Evolutionary conservation across 2,329 filamentous ascomycete genomes (phyloP).

Genomic region (Pseudogymnoascus sp.): DNA sequence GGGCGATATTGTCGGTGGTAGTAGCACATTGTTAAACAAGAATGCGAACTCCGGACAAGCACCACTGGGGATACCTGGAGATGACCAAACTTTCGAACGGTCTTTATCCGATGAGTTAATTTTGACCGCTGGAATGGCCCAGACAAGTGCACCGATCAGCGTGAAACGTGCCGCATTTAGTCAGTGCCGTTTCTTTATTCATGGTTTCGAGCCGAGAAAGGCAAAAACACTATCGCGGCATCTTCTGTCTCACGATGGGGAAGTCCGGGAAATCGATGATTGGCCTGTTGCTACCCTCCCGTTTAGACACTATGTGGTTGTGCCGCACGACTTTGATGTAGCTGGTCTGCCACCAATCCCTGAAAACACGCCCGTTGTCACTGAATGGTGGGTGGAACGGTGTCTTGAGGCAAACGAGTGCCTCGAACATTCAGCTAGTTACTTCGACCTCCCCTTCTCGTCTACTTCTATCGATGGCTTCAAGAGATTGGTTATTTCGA

Average conservation of each 20-base stretch:
- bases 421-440: conserved; percentile 58
- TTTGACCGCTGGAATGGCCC: not conserved
- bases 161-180: conserved; percentile 29
- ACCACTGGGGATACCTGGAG: not conserved
- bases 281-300: conserved; percentile 11
- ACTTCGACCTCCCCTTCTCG: conserved; percentile 69
- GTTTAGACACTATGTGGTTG: conserved; percentile 27
- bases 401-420: conserved; percentile 72
- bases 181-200: conserved; percentile 32
- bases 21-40: conserved; percentile 14
- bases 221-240: conserved; percentile 27
- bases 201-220: conserved; percentile 36
- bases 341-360: conserved; percentile 26
- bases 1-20: conserved; percentile 69
- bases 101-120: not conserved
- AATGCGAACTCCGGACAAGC: not conserved
- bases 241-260: conserved; percentile 29
- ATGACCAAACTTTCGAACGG: not conserved
- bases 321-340: conserved; percentile 35
- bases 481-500: conserved; percentile 61
- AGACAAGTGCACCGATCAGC: not conserved
- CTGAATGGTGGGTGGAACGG: conserved; percentile 88
- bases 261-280: conserved; percentile 18
- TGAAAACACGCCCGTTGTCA: conserved; percentile 46
- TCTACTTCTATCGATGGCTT: conserved; percentile 64